These are phyloP conservation scores for Calocybe indica DNA, from an alignment of 768 basidiomycete species.

Conservation along the genomic window DNA sequence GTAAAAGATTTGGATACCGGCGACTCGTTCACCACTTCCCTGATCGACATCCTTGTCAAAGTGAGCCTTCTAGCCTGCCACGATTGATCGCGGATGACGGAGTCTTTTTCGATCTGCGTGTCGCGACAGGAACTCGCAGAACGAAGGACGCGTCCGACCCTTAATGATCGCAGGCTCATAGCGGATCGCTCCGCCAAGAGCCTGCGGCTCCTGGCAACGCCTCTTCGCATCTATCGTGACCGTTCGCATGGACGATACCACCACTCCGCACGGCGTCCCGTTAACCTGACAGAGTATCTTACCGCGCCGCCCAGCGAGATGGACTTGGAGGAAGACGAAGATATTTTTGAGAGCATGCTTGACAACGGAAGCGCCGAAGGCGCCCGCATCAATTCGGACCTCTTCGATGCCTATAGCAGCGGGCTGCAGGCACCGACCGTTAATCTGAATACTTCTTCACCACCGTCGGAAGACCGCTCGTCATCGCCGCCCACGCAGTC, in stretches of 20 bases:
- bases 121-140: slow-evolving; percentile 66
- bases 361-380: slow-evolving; percentile 43
- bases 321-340: slow-evolving; percentile 65
- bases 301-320: slow-evolving; percentile 48
- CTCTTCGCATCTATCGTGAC: slow-evolving; percentile 48
- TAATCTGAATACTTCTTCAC: slow-evolving; percentile 10
- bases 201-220: slow-evolving; percentile 50
- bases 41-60: slow-evolving; percentile 75
- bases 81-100: slow-evolving; percentile 1
- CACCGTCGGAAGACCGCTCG: slow-evolving; percentile 26
- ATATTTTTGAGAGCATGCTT: slow-evolving; percentile 44
- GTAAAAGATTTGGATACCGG: slow-evolving; percentile 73
- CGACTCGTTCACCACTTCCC: slow-evolving; percentile 72
- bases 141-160: slow-evolving; percentile 48
- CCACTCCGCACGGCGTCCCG: slow-evolving; percentile 26
- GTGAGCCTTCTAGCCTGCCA: slow-evolving; percentile 31
- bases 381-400: slow-evolving; percentile 48
- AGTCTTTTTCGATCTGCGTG: not conserved
- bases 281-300: slow-evolving; percentile 46
- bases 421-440: too few species aligned
- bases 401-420: slow-evolving; percentile 57
- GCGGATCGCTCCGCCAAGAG: slow-evolving; percentile 62
- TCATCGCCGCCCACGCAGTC: slow-evolving; percentile 18
- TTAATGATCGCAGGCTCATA: slow-evolving; percentile 55
- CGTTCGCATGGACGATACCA: slow-evolving; percentile 25